Evolutionary conservation across 345 rosid genomes (phyloP).

Genomic region (Bruguiera gymnorhiza): DNA sequence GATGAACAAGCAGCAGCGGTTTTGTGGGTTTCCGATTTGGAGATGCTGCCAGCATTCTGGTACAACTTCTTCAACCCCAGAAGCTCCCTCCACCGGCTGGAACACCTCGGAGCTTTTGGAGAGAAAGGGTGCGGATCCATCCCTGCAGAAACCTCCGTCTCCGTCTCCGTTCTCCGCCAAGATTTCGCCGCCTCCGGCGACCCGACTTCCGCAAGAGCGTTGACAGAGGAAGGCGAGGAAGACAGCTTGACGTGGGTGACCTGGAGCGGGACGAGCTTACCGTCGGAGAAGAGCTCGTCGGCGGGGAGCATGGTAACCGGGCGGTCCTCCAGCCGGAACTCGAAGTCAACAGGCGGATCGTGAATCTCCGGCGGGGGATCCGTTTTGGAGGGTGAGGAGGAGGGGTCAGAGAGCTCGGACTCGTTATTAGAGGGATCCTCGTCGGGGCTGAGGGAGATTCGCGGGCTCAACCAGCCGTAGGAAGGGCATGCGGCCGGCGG

Average conservation of each 20-base stretch:
- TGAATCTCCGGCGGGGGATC: constrained; percentile 12
- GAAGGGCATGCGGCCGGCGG: constrained; percentile 34
- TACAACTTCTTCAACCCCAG: constrained; percentile 66
- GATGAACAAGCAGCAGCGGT: neutral
- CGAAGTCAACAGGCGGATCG: constrained; percentile 55
- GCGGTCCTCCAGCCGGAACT: constrained; percentile 79
- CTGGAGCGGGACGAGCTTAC: constrained; percentile 78
- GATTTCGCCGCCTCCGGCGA: constrained; percentile 37
- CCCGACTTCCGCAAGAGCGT: constrained; percentile 18
- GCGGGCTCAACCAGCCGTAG: constrained; percentile 64
- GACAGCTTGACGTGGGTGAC: constrained; percentile 24
- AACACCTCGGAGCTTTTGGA: constrained; percentile 80
- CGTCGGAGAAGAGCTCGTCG: constrained; percentile 85
- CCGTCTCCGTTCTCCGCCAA: constrained; percentile 36
- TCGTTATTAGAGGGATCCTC: constrained; percentile 26
- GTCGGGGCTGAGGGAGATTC: constrained; percentile 54
- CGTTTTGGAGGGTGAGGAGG: neutral
- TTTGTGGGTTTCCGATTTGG: constrained; percentile 27
- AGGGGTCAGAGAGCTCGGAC: neutral
- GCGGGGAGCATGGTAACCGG: constrained; percentile 86
- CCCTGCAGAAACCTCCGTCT: constrained; percentile 36
- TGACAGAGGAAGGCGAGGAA: neutral
- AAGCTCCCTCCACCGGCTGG: constrained; percentile 94
- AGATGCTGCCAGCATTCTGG: constrained; percentile 36
- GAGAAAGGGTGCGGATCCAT: constrained; percentile 52